phyloP scores from a whole-genome alignment of 495 filamentous ascomycete genomes.

The Hypoxylon crocopeplum region DNA sequence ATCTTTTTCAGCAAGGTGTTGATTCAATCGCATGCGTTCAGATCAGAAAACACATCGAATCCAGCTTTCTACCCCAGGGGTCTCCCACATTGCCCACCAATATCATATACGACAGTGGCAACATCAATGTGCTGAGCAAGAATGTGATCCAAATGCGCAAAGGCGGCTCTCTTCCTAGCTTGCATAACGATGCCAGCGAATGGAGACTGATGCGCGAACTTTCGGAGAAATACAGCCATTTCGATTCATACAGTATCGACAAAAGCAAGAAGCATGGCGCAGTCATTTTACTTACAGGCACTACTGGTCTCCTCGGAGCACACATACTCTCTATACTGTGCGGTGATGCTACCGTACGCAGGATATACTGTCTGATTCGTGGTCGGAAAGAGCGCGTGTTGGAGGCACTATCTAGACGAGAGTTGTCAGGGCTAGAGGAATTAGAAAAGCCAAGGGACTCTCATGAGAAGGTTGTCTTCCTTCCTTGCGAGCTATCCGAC shows the following conservation, averaged over 20 bases:
- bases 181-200: background rate
- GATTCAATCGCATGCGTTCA: constrained; percentile 39
- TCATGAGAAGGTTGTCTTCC: constrained; percentile 14
- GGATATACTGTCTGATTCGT: constrained; percentile 63
- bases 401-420: constrained; percentile 49
- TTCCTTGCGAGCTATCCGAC: constrained; percentile 44
- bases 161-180: constrained; percentile 43
- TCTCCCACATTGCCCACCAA: constrained; percentile 41
- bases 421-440: constrained; percentile 6
- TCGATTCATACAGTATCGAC: constrained; percentile 3
- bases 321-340: constrained; percentile 58
- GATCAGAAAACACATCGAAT: constrained; percentile 32
- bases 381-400: constrained; percentile 51
- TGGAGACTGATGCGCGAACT: constrained; percentile 20
- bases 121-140: constrained; percentile 40
- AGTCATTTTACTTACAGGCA: constrained; percentile 60
- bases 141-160: constrained; percentile 35
- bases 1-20: constrained; percentile 39
- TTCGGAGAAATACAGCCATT: constrained; percentile 13
- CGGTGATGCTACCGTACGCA: constrained; percentile 45
- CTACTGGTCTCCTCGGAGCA: constrained; percentile 64
- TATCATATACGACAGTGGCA: constrained; percentile 60
- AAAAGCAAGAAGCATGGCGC: constrained; percentile 27
- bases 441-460: background rate
- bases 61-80: background rate